A percentile compares a stretch with the other conserved stretches of the same genome.
These are phyloP conservation scores for Saururus chinensis DNA, from an alignment of 164 flowering plant species.

Conservation along the genomic window DNA sequence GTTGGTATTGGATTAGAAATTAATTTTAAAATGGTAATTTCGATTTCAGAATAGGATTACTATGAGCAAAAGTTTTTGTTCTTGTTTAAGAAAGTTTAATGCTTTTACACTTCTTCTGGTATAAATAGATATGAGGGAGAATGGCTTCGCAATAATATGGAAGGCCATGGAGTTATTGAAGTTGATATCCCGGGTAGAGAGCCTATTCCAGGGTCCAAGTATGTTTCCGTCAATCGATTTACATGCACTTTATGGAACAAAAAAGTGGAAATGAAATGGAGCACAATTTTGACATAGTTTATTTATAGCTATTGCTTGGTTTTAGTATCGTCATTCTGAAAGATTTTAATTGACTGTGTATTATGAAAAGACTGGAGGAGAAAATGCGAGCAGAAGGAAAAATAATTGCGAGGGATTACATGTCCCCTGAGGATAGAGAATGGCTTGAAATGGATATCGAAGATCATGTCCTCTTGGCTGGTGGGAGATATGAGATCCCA, in stretches of 20 bases:
- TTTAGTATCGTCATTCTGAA: background rate
- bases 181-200: slow-evolving; percentile 76
- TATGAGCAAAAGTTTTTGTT: no score
- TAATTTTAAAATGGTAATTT: background rate
- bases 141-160: slow-evolving; percentile 85
- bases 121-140: slow-evolving; percentile 89
- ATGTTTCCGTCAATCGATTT: slow-evolving; percentile 14
- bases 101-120: background rate
- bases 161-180: slow-evolving; percentile 95
- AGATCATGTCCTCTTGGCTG: slow-evolving; percentile 51
- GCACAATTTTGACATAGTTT: no score
- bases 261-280: no score
- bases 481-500: slow-evolving; percentile 48
- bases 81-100: no score
- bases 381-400: slow-evolving; percentile 84
- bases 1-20: background rate
- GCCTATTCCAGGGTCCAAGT: slow-evolving; percentile 94
- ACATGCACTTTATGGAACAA: background rate
- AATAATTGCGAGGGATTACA: slow-evolving; percentile 65
- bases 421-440: slow-evolving; percentile 77
- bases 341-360: background rate
- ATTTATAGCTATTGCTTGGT: background rate
- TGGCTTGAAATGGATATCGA: slow-evolving; percentile 97
- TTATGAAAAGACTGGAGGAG: slow-evolving; percentile 57
- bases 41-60: background rate